phyloP scores from a whole-genome alignment of 768 basidiomycete genomes.

The Xerocomellus amylosporus region DNA sequence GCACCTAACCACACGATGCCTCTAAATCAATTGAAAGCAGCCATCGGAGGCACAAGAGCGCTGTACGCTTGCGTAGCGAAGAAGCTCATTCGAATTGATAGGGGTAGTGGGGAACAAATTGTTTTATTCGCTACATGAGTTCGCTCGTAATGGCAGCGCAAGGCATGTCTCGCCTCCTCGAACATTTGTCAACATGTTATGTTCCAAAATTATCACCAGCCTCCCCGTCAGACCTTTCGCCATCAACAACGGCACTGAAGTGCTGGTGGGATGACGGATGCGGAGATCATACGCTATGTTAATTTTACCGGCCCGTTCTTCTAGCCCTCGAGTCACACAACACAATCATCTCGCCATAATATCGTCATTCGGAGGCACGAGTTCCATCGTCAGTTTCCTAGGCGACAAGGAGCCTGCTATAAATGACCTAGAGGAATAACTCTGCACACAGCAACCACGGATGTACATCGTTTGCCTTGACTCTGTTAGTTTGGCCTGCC shows the following conservation, averaged over 20 bases:
- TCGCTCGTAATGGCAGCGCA: background rate
- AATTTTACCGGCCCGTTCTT: background rate
- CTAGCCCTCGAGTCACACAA: background rate
- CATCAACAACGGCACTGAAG: too few relatives aligned
- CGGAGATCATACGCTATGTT: background rate
- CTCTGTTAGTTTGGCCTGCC: background rate
- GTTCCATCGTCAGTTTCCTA: background rate
- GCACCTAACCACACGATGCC: constrained; percentile 56
- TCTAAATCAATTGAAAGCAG: constrained; percentile 59
- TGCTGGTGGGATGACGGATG: too few relatives aligned
- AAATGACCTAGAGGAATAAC: background rate
- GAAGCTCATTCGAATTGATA: constrained; percentile 71
- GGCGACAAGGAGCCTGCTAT: background rate
- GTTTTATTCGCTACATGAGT: constrained; percentile 60
- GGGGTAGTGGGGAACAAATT: constrained; percentile 70
- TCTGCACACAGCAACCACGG: background rate
- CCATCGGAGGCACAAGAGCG: constrained; percentile 57
- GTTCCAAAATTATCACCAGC: background rate
- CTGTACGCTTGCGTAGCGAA: constrained; percentile 82
- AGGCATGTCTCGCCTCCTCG: background rate
- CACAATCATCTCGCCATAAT: background rate
- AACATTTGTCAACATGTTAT: background rate
- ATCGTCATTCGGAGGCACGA: background rate
- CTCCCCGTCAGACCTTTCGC: too few relatives aligned
- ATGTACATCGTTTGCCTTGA: background rate